These are phyloP conservation scores for Chenopodium berlandieri DNA, from an alignment of 148 eudicot species.

Conservation along the genomic window DNA sequence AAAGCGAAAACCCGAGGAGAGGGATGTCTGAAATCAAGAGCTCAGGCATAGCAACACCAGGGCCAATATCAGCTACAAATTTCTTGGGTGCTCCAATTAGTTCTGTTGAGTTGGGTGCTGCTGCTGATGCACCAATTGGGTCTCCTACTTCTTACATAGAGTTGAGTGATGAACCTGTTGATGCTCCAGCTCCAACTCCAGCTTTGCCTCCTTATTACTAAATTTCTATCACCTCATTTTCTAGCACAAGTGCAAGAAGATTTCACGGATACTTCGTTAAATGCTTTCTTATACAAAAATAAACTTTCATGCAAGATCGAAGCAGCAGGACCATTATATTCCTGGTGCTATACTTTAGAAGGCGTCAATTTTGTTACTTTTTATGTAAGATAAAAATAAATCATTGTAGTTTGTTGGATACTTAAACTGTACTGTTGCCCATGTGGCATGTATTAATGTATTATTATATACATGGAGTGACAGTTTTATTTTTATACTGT, in stretches of 20 bases:
- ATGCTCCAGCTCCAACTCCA: neutral
- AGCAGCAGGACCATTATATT: no score
- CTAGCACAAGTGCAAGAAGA: neutral
- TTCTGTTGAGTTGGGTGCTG: neutral
- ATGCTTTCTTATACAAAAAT: no score
- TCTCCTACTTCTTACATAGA: conserved; percentile 2
- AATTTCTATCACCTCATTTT: neutral
- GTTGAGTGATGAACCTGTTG: neutral
- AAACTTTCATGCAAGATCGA: no score
- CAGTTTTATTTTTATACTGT: no score
- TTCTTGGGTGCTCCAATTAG: conserved; percentile 24
- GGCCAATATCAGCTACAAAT: conserved; percentile 17
- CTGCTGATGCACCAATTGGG: neutral
- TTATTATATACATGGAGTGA: no score
- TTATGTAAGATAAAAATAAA: neutral
- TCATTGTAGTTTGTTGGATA: neutral
- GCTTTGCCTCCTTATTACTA: conserved; percentile 8
- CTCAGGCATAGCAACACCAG: conserved; percentile 46
- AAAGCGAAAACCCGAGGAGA: conserved; percentile 38
- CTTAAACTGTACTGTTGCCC: neutral
- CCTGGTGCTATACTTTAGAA: no score
- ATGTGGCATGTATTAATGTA: no score
- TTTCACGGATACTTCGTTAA: no score
- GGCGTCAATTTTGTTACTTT: neutral
- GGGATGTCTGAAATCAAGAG: conserved; percentile 54